These are phyloP conservation scores for Curvularia sp. DNA, from an alignment of 2,329 filamentous ascomycete species.

Conservation along the genomic window DNA sequence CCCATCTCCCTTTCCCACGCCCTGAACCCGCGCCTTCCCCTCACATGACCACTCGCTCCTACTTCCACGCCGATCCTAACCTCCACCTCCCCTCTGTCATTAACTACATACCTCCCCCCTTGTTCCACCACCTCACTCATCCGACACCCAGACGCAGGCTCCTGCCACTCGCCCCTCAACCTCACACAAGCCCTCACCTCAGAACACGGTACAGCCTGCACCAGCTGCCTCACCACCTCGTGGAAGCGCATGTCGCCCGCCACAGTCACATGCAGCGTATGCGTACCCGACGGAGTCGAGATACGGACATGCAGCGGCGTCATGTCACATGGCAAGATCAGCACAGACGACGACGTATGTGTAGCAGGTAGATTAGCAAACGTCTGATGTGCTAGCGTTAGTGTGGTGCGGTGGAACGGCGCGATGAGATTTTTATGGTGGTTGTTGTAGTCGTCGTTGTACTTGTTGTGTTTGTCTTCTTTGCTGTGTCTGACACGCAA, in stretches of 20 bases:
- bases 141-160: constrained; percentile 2
- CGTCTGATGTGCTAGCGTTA: not conserved
- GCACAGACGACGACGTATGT: constrained; percentile 2
- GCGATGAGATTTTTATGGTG: not conserved
- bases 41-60: not conserved
- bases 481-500: too few species aligned
- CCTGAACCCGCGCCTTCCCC: not conserved
- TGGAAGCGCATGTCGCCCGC: constrained; percentile 22
- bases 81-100: constrained; percentile 16
- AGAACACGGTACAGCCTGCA: not conserved
- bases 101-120: constrained; percentile 4
- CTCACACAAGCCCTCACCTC: constrained; percentile 13
- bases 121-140: constrained; percentile 16
- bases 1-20: constrained; percentile 20
- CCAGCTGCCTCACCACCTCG: constrained; percentile 20
- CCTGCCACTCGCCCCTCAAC: constrained; percentile 21
- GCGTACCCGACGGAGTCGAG: not conserved
- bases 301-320: constrained; percentile 11
- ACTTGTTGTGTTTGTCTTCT: not conserved
- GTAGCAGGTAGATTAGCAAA: not conserved
- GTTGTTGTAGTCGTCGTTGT: not conserved
- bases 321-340: constrained; percentile 17
- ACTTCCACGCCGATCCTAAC: constrained; percentile 9
- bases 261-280: constrained; percentile 14
- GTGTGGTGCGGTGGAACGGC: not conserved